Conservation (phyloP, 352 stramenopile genomes). For the Phytophthora ohioensis region DNA sequence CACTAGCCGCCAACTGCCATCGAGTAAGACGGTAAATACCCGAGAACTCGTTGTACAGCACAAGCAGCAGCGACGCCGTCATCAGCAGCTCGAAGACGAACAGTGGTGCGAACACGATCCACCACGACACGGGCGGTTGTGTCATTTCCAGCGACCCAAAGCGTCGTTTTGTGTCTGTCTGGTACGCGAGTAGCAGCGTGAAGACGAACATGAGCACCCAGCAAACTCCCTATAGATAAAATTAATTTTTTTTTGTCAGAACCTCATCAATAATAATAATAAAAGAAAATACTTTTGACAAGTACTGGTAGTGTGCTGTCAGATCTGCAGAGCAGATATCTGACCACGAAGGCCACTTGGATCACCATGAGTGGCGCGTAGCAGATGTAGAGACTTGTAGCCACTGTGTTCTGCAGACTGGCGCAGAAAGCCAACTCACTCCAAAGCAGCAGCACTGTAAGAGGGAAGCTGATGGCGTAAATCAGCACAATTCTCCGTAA, state of each 20-base stretch:
- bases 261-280: constrained; percentile 6
- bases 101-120: constrained; percentile 69
- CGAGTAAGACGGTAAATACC: constrained; percentile 80
- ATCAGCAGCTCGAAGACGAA: constrained; percentile 78
- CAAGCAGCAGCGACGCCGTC: constrained; percentile 54
- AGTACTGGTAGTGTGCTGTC: constrained; percentile 77
- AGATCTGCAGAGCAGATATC: constrained; percentile 83
- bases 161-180: constrained; percentile 68
- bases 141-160: constrained; percentile 29
- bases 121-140: constrained; percentile 72
- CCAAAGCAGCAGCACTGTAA: constrained; percentile 80
- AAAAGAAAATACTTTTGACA: constrained; percentile 27
- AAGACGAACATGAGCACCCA: constrained; percentile 86
- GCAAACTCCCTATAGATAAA: constrained; percentile 62
- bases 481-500: constrained; percentile 78
- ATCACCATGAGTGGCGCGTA: constrained; percentile 85
- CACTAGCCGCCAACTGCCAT: constrained; percentile 78
- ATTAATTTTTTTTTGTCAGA: background rate
- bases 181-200: constrained; percentile 78
- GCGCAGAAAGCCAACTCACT: constrained; percentile 86
- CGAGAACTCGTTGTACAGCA: constrained; percentile 84
- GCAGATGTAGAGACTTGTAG: constrained; percentile 81
- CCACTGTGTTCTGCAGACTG: constrained; percentile 57
- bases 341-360: constrained; percentile 80
- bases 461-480: constrained; percentile 77